Evolutionary conservation across 257 asterid genomes (phyloP).

Genomic region (Solanum chmielewskii): DNA sequence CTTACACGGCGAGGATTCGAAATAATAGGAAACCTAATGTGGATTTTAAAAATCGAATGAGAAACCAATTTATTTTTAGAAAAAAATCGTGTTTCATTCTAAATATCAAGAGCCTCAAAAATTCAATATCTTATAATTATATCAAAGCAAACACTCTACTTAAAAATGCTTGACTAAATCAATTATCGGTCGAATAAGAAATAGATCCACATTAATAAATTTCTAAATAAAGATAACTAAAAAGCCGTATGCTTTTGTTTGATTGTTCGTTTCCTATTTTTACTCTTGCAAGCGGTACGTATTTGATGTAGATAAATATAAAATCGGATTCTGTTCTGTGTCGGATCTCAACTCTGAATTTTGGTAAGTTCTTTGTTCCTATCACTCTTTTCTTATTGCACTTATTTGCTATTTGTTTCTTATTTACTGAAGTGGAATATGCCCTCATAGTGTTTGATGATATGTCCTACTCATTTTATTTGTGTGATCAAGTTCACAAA

Average conservation of each 20-base stretch:
- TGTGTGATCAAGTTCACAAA: no score
- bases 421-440: not conserved
- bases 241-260: no score
- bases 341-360: not conserved
- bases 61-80: no score
- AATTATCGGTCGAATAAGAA: not conserved
- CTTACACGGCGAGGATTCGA: no score
- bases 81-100: not conserved
- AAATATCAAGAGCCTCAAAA: not conserved
- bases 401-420: not conserved
- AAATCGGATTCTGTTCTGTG: no score
- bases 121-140: not conserved
- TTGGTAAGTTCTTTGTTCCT: not conserved
- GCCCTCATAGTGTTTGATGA: not conserved
- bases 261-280: no score
- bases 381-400: not conserved
- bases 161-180: not conserved
- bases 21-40: not conserved
- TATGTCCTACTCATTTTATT: not conserved
- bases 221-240: not conserved
- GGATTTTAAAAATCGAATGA: not conserved
- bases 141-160: not conserved
- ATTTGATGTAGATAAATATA: no score
- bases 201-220: not conserved
- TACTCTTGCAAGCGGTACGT: no score